Base-by-base conservation (phyloP, 1,284 basidiomycete genomes). In the Phylloporus sp. region DNA sequence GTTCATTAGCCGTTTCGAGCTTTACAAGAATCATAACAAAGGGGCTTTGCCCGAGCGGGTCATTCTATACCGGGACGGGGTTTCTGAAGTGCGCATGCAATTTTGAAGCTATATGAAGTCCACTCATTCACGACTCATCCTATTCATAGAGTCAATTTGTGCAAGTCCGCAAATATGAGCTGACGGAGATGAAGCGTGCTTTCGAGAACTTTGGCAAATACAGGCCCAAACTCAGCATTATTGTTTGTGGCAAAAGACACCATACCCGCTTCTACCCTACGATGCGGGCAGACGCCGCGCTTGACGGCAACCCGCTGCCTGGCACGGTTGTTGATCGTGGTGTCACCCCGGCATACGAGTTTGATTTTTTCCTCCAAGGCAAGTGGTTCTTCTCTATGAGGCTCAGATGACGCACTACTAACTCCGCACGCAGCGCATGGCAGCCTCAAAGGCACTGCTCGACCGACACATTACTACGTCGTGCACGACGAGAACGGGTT, bases 241-340 rank as follows among this genome's bases (percentile, higher is more conserved):
- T 91, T 64, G 83, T 93, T 59, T 93, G 90, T 71, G 90, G 90
- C 12, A 94, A 94, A 75, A 85, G 92, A 0, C 93, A 94, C 70
- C 86, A 94, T 70, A 87, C 91, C 0, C 84, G 84, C 68, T 87
- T 85, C 71, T 83, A 78, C 72, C 91, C 92, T 6, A 88, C 86
- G 6, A 81, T 85, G 40, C 73, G 73, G 3, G 70, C 70, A 15
- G 76, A 84, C 46, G 89, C 86, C 0, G 89, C 88, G 60, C 56
- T 68, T 2, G 84, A 90, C 60, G 89, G 89, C 0, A 93, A 93
- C 65, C 88, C 90, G 3, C 82, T 81, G 56, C 83, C 91, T 7
- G 91, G 91, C 11, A 92, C 91, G 15, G 88, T 93, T 26, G 91
- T 93, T 57, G 91, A 93, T 67, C 80, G 83, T 15, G 86, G 85